Evolutionary conservation across 116 monocot species (phyloP).

Genomic region (Posidonia oceanica): DNA sequence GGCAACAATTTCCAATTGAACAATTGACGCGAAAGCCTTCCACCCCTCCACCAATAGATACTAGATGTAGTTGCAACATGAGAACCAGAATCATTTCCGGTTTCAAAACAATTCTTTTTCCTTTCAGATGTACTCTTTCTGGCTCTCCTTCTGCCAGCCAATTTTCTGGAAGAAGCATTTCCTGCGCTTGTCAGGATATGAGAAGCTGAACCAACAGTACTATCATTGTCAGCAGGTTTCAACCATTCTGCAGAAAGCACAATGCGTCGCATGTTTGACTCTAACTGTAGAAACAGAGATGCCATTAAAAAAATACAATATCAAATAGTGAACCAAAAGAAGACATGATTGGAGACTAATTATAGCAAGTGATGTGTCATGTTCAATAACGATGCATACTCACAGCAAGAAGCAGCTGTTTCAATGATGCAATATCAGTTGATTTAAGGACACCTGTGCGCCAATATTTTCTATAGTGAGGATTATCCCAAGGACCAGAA

Average conservation of each 20-base stretch:
- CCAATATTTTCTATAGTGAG: conserved; percentile 51
- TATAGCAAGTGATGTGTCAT: background rate
- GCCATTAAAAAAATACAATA: background rate
- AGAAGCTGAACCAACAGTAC: conserved; percentile 61
- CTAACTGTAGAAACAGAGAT: conserved; percentile 47
- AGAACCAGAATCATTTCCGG: conserved; percentile 2
- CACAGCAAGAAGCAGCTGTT: conserved; percentile 59
- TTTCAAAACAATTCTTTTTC: conserved; percentile 14
- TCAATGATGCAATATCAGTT: conserved; percentile 50
- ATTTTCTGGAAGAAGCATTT: conserved; percentile 21
- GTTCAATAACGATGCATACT: conserved; percentile 12
- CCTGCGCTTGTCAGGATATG: conserved; percentile 25
- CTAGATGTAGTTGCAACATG: conserved; percentile 22
- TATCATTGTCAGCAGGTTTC: conserved; percentile 51
- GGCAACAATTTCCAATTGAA: conserved; percentile 86
- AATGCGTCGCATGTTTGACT: conserved; percentile 70
- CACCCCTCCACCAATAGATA: conserved; percentile 97
- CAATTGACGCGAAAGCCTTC: conserved; percentile 62
- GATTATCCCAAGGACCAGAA: conserved; percentile 84
- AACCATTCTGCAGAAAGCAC: conserved; percentile 73
- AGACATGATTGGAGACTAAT: background rate
- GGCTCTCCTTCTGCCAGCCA: conserved; percentile 32
- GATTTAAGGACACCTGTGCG: conserved; percentile 53
- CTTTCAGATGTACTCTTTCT: conserved; percentile 28
- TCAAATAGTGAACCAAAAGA: no score